These are phyloP conservation scores for Paecilomyces niveus DNA, from an alignment of 2,329 filamentous ascomycete species.

Conservation along the genomic window DNA sequence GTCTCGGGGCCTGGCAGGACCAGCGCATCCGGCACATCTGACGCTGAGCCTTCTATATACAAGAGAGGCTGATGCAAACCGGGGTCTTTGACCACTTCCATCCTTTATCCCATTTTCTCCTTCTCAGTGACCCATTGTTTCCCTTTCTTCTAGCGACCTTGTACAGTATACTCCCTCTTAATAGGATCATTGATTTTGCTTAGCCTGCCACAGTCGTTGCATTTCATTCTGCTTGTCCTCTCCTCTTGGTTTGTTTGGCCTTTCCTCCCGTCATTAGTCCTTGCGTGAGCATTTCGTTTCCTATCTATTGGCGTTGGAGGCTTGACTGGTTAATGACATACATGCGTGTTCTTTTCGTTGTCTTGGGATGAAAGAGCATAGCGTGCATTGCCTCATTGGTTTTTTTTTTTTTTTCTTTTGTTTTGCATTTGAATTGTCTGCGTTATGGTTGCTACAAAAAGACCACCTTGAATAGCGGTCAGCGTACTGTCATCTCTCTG, in stretches of 20 bases:
- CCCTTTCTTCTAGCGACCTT: neutral
- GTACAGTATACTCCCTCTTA: conserved; percentile 5
- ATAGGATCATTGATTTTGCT: neutral
- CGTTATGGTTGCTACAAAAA: neutral
- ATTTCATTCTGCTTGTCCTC: neutral
- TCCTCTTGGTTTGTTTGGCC: neutral
- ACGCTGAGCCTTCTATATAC: neutral
- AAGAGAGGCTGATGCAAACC: neutral
- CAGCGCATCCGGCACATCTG: neutral
- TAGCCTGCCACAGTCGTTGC: conserved; percentile 4
- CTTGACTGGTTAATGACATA: neutral
- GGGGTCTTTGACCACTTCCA: neutral
- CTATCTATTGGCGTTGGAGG: neutral
- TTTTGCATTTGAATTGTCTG: neutral
- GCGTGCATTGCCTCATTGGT: neutral
- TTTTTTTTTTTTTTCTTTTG: conserved; percentile 2
- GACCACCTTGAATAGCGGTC: neutral
- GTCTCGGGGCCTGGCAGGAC: neutral
- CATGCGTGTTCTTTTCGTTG: neutral
- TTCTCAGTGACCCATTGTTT: neutral
- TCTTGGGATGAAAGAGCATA: neutral
- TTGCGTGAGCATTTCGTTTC: neutral
- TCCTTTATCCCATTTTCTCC: neutral
- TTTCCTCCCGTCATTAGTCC: neutral
- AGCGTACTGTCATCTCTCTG: neutral